These are phyloP conservation scores for Colletotrichum camelliae DNA, from an alignment of 2,329 filamentous ascomycete species.

Conservation along the genomic window DNA sequence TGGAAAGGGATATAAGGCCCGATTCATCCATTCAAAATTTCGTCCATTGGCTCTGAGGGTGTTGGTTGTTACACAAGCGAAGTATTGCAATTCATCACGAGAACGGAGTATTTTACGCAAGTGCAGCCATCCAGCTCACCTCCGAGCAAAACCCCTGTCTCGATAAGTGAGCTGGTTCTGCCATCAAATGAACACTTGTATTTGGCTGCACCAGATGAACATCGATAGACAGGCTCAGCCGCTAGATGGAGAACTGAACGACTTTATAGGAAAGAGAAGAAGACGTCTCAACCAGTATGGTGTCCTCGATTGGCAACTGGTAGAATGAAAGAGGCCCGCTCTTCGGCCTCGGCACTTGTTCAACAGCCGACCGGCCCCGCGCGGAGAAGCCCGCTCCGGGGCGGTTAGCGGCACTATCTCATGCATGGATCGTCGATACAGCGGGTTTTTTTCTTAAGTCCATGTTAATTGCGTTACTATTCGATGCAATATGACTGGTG, in stretches of 20 bases:
- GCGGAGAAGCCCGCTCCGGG: background rate
- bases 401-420: background rate
- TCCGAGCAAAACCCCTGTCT: background rate
- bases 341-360: background rate
- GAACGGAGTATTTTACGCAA: background rate
- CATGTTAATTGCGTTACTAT: background rate
- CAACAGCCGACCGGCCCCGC: background rate
- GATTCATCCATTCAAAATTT: background rate
- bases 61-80: rapidly evolving
- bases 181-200: background rate
- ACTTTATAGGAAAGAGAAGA: background rate
- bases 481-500: background rate
- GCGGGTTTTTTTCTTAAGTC: background rate
- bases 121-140: background rate
- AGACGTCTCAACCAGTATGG: background rate
- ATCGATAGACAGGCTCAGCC: background rate
- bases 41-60: background rate
- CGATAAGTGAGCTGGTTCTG: background rate
- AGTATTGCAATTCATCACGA: background rate
- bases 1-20: background rate
- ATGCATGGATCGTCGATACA: background rate
- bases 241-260: background rate
- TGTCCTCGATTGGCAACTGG: background rate
- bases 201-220: background rate
- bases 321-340: background rate